Evolutionary conservation across 169 alveolate species (phyloP).

Genomic region (Cryptosporidium felis): DNA sequence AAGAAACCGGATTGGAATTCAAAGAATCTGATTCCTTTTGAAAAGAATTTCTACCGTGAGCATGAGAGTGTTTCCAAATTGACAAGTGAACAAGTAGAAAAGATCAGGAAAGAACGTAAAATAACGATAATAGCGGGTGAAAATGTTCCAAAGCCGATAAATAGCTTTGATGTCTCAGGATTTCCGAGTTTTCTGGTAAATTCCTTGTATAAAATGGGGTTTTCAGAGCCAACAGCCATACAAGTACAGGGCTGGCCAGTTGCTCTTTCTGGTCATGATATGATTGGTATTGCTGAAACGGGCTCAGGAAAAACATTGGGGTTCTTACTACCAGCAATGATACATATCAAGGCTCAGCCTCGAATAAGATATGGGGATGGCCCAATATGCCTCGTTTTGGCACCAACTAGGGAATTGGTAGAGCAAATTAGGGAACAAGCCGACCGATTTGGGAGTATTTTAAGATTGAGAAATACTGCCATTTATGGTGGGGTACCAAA

Average conservation of each 20-base stretch:
- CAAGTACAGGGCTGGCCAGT: constrained; percentile 97
- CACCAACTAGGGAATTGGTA: constrained; percentile 99
- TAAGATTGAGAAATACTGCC: constrained; percentile 83
- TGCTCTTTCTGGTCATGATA: constrained; percentile 93
- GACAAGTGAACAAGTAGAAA: constrained; percentile 85
- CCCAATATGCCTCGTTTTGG: constrained; percentile 96
- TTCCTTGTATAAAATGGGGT: constrained; percentile 85
- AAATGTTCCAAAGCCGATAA: constrained; percentile 91
- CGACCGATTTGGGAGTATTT: constrained; percentile 85
- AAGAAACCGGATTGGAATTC: constrained; percentile 85
- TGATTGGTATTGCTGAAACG: constrained; percentile 98
- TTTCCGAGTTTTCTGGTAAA: constrained; percentile 92
- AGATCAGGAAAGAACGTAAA: constrained; percentile 81
- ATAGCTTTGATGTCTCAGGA: constrained; percentile 87
- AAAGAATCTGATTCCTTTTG: constrained; percentile 86
- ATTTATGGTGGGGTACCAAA: constrained; percentile 97
- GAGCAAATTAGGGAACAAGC: constrained; percentile 94
- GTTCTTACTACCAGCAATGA: constrained; percentile 94
- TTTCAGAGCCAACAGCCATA: constrained; percentile 93
- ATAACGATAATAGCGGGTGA: constrained; percentile 87
- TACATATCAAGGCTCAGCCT: constrained; percentile 92
- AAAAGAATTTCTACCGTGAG: constrained; percentile 92
- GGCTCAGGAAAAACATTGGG: constrained; percentile 99
- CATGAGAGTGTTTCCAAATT: constrained; percentile 85
- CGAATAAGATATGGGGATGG: constrained; percentile 91